phyloP scores from a whole-genome alignment of 2,329 filamentous ascomycete species.

The Colletotrichum chlorophyti region DNA sequence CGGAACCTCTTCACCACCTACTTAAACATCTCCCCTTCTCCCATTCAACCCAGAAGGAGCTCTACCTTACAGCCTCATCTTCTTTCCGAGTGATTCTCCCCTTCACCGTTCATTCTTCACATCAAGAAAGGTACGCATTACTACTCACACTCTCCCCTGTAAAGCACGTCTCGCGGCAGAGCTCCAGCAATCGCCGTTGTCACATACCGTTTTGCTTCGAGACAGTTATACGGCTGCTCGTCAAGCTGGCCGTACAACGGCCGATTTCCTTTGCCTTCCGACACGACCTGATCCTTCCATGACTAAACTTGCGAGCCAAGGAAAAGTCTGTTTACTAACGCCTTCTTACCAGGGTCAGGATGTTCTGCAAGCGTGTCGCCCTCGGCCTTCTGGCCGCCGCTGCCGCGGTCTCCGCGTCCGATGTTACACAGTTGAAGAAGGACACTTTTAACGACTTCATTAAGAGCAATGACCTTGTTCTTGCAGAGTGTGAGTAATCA shows the following conservation, averaged over 20 bases:
- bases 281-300: too few species aligned
- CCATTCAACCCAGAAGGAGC: constrained; percentile 2
- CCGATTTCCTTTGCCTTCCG: too few species aligned
- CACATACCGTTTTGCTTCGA: too few species aligned
- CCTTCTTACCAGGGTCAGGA: constrained; percentile 38
- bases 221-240: constrained; percentile 4
- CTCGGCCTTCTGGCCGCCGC: constrained; percentile 61
- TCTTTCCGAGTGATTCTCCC: constrained; percentile 11
- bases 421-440: constrained; percentile 84
- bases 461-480: constrained; percentile 83
- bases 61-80: constrained; percentile 5
- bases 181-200: not conserved
- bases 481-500: constrained; percentile 85
- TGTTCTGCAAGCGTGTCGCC: constrained; percentile 59
- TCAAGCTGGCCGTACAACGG: not conserved
- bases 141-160: not conserved
- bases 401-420: constrained; percentile 67
- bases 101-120: constrained; percentile 25
- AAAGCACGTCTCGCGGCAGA: not conserved
- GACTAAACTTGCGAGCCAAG: too few species aligned
- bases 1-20: constrained; percentile 12
- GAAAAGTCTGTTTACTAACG: not conserved
- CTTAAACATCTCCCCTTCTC: constrained; percentile 18
- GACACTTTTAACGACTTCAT: constrained; percentile 90
- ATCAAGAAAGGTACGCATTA: constrained; percentile 25